These are phyloP conservation scores for Penicillium italicum DNA, from an alignment of 2,329 filamentous ascomycete species.

Conservation along the genomic window DNA sequence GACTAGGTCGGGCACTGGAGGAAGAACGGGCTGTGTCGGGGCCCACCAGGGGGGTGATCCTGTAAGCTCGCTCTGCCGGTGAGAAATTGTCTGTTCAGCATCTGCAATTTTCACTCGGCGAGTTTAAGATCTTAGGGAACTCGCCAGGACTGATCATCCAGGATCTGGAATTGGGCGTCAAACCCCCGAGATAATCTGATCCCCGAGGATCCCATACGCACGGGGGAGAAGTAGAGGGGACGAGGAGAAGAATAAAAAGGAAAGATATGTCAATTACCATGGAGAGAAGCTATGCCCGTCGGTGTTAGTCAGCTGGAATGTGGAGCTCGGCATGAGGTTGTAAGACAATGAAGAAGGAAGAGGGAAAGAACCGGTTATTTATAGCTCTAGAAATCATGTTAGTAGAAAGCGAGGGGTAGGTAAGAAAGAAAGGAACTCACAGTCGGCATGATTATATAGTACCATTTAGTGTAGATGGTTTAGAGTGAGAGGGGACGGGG, in stretches of 20 bases:
- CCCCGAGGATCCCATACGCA: too few species aligned
- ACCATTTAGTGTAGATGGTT: not conserved
- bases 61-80: too few species aligned
- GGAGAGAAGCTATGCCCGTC: not conserved
- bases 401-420: not conserved
- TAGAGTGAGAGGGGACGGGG: not conserved
- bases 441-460: not conserved
- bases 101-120: not conserved
- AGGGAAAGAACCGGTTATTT: not conserved
- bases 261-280: not conserved
- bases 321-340: too few species aligned
- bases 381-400: not conserved
- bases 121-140: too few species aligned
- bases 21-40: constrained; percentile 1
- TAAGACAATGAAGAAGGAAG: not conserved
- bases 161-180: too few species aligned
- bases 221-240: too few species aligned
- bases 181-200: too few species aligned
- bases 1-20: not conserved
- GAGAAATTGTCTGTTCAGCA: too few species aligned
- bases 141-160: too few species aligned
- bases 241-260: too few species aligned
- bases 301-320: not conserved
- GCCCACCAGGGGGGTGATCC: constrained; percentile 1
- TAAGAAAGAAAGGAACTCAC: not conserved